Conservation (phyloP, 805 yeast genomes). For the Spathaspora sp. region DNA sequence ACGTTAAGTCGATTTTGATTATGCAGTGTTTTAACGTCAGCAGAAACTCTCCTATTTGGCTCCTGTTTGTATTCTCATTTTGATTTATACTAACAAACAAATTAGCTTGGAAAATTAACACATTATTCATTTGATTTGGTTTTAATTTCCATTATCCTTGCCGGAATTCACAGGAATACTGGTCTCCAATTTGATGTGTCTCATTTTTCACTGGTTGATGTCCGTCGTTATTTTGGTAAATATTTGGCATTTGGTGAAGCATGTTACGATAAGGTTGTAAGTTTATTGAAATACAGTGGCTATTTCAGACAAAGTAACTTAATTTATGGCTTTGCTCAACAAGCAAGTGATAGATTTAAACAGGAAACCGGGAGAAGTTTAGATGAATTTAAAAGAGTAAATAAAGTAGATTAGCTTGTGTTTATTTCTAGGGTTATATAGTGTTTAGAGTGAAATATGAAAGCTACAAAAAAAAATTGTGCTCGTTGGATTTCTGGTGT, state of each 20-base stretch:
- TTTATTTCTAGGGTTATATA: background rate
- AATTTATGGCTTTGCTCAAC: constrained; percentile 30
- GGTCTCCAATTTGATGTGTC: constrained; percentile 61
- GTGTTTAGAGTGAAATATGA: background rate
- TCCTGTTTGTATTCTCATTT: background rate
- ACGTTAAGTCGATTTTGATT: no score
- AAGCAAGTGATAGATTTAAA: constrained; percentile 23
- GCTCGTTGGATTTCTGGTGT: background rate
- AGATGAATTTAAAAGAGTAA: constrained; percentile 14
- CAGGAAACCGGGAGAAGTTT: constrained; percentile 29
- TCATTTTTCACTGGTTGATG: constrained; percentile 43
- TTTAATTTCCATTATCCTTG: constrained; percentile 73
- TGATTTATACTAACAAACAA: background rate
- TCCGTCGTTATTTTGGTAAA: constrained; percentile 47
- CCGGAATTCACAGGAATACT: constrained; percentile 81
- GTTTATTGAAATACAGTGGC: constrained; percentile 43
- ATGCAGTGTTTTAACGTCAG: no score
- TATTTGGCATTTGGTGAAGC: constrained; percentile 61
- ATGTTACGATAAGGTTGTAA: constrained; percentile 48
- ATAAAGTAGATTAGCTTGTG: background rate
- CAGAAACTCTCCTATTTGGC: no score
- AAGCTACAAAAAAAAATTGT: background rate
- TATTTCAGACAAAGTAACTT: constrained; percentile 47
- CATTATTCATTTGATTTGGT: constrained; percentile 79
- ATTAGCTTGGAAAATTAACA: constrained; percentile 56